Evolutionary conservation across 2,329 filamentous ascomycete species (phyloP), one percentile per base, ranked within the genome.

Genomic region (Diaporthe longicolla): DNA sequence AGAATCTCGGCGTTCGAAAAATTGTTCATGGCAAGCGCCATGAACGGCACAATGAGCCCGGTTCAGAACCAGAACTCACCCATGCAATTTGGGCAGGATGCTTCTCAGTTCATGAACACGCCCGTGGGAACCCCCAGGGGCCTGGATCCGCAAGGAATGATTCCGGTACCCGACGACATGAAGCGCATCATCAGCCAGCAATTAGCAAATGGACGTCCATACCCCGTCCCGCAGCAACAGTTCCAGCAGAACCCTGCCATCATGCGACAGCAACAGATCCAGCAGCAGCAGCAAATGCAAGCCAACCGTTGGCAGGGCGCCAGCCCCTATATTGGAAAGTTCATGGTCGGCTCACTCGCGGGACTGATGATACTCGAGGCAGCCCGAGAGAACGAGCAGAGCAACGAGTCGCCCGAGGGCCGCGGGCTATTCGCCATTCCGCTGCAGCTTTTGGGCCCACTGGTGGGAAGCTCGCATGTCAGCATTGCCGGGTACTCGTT

Each of bases 351-450:
- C 55, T 96, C 95, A 24, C 89, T 98, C 74, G 96, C 95, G 32
- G 95, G 95, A 19, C 87, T 98, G 24, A 98, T 98, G 95, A 89
- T 98, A 45, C 85, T 98, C 78, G 95, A 98, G 83, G 95, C 94
- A 1, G 87, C 95, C 72, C 88, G 88, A 48, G 89, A 93, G 80
- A 85, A 92, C 77, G 90, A 95, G 83, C 83, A 90, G 81, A 89
- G 90, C 78, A 89, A 87, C 61, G 91, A 93, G 68, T 87, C 87
- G 1, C 87, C 91, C 8, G 87, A 90, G 66, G 92, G 92, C 59
- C 90, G 91, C 50, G 93, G 93, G 3, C 87, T 95, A 19, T 89
- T 91, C 75, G 89, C 91, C 29, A 74, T 94, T 24, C 93, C 93
- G 1, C 76, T 92, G 32, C 88, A 91, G 21, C 79, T 93, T 4